Evolutionary conservation across 2,329 filamentous ascomycete genomes (phyloP).

Genomic region (Cytospora piceae): DNA sequence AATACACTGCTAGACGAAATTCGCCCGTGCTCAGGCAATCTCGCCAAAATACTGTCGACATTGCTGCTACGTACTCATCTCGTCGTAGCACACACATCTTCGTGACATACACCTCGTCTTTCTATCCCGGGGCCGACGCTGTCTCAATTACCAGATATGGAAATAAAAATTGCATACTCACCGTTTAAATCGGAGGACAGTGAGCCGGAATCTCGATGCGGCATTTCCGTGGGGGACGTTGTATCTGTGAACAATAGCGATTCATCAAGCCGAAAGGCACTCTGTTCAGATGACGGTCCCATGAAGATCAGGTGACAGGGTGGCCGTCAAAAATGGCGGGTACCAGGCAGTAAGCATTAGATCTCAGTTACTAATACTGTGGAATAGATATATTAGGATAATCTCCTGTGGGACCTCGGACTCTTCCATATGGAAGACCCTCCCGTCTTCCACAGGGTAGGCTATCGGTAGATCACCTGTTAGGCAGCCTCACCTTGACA

Average conservation of each 20-base stretch:
- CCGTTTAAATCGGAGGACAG: neutral
- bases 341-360: neutral
- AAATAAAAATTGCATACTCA: neutral
- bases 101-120: neutral
- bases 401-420: neutral
- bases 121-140: neutral
- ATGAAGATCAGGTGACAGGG: neutral
- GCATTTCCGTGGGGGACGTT: neutral
- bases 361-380: neutral
- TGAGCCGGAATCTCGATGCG: neutral
- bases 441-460: neutral
- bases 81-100: neutral
- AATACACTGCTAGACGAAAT: neutral
- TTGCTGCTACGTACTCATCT: conserved; percentile 1
- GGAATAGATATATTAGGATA: neutral
- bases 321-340: too few relatives aligned
- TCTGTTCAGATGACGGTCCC: neutral
- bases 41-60: conserved; percentile 17
- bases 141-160: neutral
- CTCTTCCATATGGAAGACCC: neutral
- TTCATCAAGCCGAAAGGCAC: neutral
- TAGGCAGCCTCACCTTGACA: neutral
- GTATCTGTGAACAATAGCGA: neutral
- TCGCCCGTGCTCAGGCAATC: conserved; percentile 18
- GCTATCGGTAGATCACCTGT: neutral